Base-by-base conservation (phyloP, 768 basidiomycete genomes). In the Porphyrellus cyaneotinctus region DNA sequence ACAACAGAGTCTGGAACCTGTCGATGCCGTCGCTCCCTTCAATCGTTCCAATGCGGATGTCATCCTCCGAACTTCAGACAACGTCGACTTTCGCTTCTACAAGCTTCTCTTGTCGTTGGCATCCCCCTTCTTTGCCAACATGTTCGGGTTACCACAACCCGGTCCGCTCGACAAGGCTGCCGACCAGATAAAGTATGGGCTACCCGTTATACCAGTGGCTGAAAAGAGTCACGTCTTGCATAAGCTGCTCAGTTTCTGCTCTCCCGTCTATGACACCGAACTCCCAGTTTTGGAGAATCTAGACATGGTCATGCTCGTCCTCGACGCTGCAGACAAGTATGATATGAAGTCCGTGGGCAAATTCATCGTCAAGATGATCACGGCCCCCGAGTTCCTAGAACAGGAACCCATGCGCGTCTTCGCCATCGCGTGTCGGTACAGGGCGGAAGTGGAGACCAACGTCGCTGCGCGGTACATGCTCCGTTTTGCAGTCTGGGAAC, bases 111-210 rank as follows among this genome's bases (percentile, higher is more conserved):
- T 86, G 12, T 74, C 78, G 17, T 60, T 82, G 15, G 77, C 81
- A 1, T 86, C 85, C 11, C 72, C 78, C 6, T 77, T 85, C 63
- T 85, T 85, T 57, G 70, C 71, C 43, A 72, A 74, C 56, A 78
- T 82, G 71, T 78, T 85, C 57, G 72, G 74, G 9, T 64, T 84
- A 24, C 82, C 82, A 23, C 71, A 72, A 36, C 74, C 81, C 2
- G 42, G 47, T 20, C 49, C 65, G 11, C 55, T 63, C 10, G 70
- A 70, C 41, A 58, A 56, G 14, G 47, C 60, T 17, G 66, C 62
- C 13, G 64, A 71, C 54, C 59, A 61, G 36, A 71, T 50, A 37
- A 68, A 67, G 48, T 63, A 70, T 38, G 72, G 66, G 2, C 61
- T 74, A 3, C 73, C 77, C 20, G 63, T 81, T 47, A 74, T 81